Percentiles rank a stretch among this genome's conserved stretches.
Conservation (phyloP, 768 basidiomycete genomes). For the Thelephora ganbajun region DNA sequence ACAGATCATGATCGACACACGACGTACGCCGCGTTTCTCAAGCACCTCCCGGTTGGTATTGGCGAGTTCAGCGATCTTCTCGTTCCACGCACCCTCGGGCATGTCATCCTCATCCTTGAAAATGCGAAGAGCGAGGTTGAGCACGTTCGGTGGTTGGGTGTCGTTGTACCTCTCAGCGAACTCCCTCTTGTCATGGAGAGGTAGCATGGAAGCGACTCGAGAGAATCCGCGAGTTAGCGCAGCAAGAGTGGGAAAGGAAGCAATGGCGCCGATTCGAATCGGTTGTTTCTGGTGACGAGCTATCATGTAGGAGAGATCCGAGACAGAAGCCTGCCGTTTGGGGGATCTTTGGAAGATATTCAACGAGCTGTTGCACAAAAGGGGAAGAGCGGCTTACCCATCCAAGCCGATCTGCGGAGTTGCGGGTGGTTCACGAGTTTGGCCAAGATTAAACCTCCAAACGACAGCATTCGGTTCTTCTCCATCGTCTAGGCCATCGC, state of each 20-base stretch:
- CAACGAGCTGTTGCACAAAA: conserved; percentile 3
- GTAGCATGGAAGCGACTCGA: conserved; percentile 59
- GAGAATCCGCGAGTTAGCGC: conserved; percentile 62
- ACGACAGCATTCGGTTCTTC: conserved; percentile 70
- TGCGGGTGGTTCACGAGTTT: conserved; percentile 72
- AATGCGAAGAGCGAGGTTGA: conserved; percentile 87
- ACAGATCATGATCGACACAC: conserved; percentile 86
- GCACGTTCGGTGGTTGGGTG: conserved; percentile 75
- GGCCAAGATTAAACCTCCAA: conserved; percentile 94
- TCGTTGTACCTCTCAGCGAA: conserved; percentile 67
- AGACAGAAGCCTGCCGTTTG: conserved; percentile 82
- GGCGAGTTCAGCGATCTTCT: conserved; percentile 54
- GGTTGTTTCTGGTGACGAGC: conserved; percentile 79
- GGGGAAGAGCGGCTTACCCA: conserved; percentile 23
- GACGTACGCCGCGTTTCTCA: conserved; percentile 69
- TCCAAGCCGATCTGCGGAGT: conserved; percentile 50
- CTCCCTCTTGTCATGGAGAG: conserved; percentile 57
- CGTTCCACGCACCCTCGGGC: conserved; percentile 64
- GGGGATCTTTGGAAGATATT: conserved; percentile 29
- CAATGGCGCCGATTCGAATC: conserved; percentile 78
- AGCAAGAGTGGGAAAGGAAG: conserved; percentile 70
- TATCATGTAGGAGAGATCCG: conserved; percentile 90
- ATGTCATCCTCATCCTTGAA: conserved; percentile 73
- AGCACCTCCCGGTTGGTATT: conserved; percentile 55
- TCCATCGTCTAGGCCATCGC: conserved; percentile 71